phyloP scores from a whole-genome alignment of 1,284 basidiomycete species.

The Malassezia furfur region DNA sequence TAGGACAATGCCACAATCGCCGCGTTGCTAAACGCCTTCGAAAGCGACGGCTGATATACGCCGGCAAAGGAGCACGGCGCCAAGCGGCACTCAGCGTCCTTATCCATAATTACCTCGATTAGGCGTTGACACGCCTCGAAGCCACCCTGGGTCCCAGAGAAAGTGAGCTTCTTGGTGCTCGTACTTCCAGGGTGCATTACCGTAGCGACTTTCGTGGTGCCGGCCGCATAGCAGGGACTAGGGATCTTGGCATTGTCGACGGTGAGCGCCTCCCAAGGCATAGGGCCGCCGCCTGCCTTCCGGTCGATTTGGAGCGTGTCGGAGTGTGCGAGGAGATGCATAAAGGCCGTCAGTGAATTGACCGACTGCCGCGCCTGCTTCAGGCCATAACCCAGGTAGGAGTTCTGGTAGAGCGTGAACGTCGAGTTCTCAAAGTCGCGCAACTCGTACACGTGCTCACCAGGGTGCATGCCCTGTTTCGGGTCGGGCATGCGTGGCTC shows the following conservation, averaged over 20 bases:
- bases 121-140: conserved; percentile 78
- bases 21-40: conserved; percentile 65
- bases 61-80: conserved; percentile 90
- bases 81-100: conserved; percentile 74
- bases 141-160: conserved; percentile 55
- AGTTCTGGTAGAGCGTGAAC: conserved; percentile 45
- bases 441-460: conserved; percentile 88
- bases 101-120: conserved; percentile 81
- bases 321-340: conserved; percentile 55
- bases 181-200: conserved; percentile 56
- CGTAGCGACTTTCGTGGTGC: conserved; percentile 59
- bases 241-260: conserved; percentile 49
- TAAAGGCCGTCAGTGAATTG: conserved; percentile 81
- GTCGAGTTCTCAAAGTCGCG: conserved; percentile 39
- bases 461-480: conserved; percentile 59
- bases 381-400: conserved; percentile 74
- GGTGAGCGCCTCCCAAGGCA: conserved; percentile 44
- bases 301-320: conserved; percentile 23
- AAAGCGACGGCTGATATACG: conserved; percentile 89
- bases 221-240: conserved; percentile 73
- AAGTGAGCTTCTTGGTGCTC: conserved; percentile 26
- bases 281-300: conserved; percentile 3
- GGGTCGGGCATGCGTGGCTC: conserved; percentile 57
- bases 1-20: conserved; percentile 58
- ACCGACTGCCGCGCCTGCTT: conserved; percentile 79